Percentiles rank a stretch among this genome's conserved stretches.
Evolutionary conservation across 768 basidiomycete species (phyloP).

Genomic region (Mycena sanguinolenta): DNA sequence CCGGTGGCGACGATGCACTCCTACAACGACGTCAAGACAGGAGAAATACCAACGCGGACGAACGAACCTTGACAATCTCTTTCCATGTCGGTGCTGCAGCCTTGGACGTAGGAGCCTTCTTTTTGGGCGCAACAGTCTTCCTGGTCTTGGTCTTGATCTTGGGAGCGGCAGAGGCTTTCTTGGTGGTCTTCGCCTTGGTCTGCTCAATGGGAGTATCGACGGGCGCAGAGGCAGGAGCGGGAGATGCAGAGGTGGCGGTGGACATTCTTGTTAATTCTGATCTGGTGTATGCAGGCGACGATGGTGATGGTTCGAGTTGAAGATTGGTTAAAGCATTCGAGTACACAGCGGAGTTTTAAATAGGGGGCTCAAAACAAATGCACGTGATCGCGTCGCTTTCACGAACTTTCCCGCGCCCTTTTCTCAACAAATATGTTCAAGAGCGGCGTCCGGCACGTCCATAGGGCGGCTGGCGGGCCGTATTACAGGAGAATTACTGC

Average conservation of each 20-base stretch:
- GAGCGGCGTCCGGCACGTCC: slow-evolving; percentile 4
- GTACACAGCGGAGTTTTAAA: too few species aligned
- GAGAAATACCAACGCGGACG: not conserved
- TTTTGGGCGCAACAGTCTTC: slow-evolving; percentile 38
- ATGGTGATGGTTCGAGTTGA: too few species aligned
- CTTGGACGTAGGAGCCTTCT: slow-evolving; percentile 32
- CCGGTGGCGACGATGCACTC: slow-evolving; percentile 80
- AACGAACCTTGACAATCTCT: slow-evolving; percentile 63
- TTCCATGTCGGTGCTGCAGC: slow-evolving; percentile 62
- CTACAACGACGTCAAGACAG: slow-evolving; percentile 50
- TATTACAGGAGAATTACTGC: not conserved
- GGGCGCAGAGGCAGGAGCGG: slow-evolving; percentile 23
- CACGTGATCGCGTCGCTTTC: slow-evolving; percentile 16
- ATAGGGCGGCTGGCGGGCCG: not conserved
- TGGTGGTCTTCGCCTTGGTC: slow-evolving; percentile 22
- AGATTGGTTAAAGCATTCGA: too few species aligned
- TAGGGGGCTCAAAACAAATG: not conserved
- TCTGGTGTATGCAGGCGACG: not conserved
- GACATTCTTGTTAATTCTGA: slow-evolving; percentile 26
- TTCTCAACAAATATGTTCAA: slow-evolving; percentile 6
- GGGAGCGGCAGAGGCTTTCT: slow-evolving; percentile 40
- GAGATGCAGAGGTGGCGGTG: slow-evolving; percentile 35
- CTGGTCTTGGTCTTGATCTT: too few species aligned
- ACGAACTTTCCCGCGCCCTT: too few species aligned
- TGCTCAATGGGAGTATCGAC: slow-evolving; percentile 5